Evolutionary conservation across 106 monocot genomes (phyloP).

Genomic region (Dactylorhiza incarnata): DNA sequence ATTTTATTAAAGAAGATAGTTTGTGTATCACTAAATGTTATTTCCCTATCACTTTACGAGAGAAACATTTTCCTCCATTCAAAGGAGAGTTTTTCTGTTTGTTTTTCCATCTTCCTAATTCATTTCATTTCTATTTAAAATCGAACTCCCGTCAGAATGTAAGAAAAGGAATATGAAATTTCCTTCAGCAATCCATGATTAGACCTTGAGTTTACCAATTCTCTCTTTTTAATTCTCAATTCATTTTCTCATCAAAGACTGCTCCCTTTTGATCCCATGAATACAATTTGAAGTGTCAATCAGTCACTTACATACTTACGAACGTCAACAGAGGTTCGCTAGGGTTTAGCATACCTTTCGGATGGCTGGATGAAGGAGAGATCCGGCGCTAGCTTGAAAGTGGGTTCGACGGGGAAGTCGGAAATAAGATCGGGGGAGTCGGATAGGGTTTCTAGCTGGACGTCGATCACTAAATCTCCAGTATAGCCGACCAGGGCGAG

Average conservation of each 20-base stretch:
- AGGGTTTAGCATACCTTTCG: slow-evolving; percentile 40
- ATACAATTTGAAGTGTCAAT: background rate
- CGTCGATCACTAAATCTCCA: slow-evolving; percentile 86
- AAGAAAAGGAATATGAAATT: too few species aligned
- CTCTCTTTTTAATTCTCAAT: background rate
- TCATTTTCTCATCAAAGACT: background rate
- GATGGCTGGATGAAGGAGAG: slow-evolving; percentile 82
- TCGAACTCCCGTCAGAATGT: too few species aligned
- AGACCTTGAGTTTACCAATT: too few species aligned
- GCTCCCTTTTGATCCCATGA: background rate
- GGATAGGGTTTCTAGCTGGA: slow-evolving; percentile 33
- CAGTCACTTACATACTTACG: background rate
- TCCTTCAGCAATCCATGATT: too few species aligned
- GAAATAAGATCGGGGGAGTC: background rate
- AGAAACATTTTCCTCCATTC: too few species aligned
- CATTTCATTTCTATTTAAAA: too few species aligned
- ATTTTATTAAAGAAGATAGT: too few species aligned
- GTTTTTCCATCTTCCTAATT: too few species aligned
- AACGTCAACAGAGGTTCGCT: background rate
- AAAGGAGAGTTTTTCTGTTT: too few species aligned
- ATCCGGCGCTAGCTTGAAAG: slow-evolving; percentile 82
- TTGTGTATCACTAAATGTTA: too few species aligned
- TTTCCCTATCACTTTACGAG: too few species aligned
- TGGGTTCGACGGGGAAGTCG: slow-evolving; percentile 27
- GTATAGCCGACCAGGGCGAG: slow-evolving; percentile 79